Percentiles rank a stretch among this genome's conserved stretches.
Conservation (phyloP, 2,329 filamentous ascomycete genomes). For the Coleophoma eucalyptorum region DNA sequence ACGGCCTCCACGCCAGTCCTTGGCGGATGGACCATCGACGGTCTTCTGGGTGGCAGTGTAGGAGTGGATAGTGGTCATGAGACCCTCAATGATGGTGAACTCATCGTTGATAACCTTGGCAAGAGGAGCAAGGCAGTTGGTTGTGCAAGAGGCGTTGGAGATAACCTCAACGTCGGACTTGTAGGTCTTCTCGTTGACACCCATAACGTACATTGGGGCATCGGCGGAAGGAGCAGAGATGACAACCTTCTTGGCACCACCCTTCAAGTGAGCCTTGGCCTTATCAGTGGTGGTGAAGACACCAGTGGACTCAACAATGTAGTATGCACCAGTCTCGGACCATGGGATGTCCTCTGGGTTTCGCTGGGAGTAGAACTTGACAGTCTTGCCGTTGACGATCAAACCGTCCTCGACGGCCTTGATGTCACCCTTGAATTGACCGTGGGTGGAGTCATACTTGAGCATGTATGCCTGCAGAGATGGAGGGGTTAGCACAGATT, state of each 20-base stretch:
- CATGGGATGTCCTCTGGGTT: constrained; percentile 90
- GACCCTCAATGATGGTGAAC: constrained; percentile 94
- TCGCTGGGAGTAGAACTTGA: constrained; percentile 92
- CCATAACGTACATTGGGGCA: constrained; percentile 99
- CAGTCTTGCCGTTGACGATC: constrained; percentile 87
- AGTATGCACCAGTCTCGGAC: constrained; percentile 80
- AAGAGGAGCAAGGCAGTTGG: constrained; percentile 98
- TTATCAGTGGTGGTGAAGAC: constrained; percentile 99
- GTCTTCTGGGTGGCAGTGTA: constrained; percentile 99
- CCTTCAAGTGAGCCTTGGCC: constrained; percentile 90
- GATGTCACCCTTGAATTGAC: constrained; percentile 91
- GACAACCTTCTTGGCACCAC: constrained; percentile 97
- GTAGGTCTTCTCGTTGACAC: constrained; percentile 95
- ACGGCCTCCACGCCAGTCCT: constrained; percentile 99
- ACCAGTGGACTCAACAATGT: constrained; percentile 97
- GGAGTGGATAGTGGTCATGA: constrained; percentile 99
- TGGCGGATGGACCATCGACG: constrained; percentile 93
- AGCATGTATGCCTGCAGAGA: constrained; percentile 87
- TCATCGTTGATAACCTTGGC: constrained; percentile 99
- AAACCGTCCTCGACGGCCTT: constrained; percentile 65
- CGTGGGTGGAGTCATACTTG: constrained; percentile 98
- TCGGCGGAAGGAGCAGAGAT: constrained; percentile 91
- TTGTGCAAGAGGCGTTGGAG: constrained; percentile 99
- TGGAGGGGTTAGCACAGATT: constrained; percentile 11
- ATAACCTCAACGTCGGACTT: constrained; percentile 87